A percentile compares a stretch with the other conserved stretches of the same genome.
phyloP scores from a whole-genome alignment of 2,329 filamentous ascomycete genomes.

The Stagonosporopsis vannaccii region DNA sequence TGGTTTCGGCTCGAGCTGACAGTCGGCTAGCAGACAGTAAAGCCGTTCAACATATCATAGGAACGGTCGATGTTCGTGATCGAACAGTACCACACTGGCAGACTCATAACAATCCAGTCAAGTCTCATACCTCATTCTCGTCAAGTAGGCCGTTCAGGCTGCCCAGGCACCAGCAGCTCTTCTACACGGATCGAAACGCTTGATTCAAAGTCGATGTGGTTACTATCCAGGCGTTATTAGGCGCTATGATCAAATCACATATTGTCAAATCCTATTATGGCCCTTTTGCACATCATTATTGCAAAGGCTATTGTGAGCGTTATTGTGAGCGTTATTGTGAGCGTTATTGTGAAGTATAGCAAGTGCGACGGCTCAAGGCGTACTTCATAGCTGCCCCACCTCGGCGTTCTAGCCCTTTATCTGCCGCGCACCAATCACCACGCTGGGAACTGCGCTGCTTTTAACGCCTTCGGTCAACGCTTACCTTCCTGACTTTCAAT shows the following conservation, averaged over 20 bases:
- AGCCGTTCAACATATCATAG: no score
- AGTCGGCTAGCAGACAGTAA: no score
- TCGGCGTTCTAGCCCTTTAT: conserved; percentile 8
- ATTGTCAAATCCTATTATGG: neutral
- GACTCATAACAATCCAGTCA: no score
- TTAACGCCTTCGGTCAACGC: conserved; percentile 19
- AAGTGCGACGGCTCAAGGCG: neutral
- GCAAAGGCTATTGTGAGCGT: neutral
- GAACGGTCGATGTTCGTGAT: no score
- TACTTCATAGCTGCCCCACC: conserved; percentile 8
- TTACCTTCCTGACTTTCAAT: conserved; percentile 13
- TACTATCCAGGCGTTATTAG: no score
- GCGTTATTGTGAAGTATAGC: neutral
- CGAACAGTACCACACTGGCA: no score
- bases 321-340: neutral
- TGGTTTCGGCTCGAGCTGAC: no score
- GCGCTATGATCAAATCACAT: no score
- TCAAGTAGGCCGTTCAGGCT: neutral
- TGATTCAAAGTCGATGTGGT: neutral
- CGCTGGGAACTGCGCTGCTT: conserved; percentile 13
- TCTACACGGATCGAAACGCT: neutral
- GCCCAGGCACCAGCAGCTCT: neutral
- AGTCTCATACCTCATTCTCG: neutral
- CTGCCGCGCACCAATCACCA: conserved; percentile 5
- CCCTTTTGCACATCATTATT: neutral